phyloP scores from a whole-genome alignment of 768 basidiomycete species.

The Symmetrospora coprosmae region DNA sequence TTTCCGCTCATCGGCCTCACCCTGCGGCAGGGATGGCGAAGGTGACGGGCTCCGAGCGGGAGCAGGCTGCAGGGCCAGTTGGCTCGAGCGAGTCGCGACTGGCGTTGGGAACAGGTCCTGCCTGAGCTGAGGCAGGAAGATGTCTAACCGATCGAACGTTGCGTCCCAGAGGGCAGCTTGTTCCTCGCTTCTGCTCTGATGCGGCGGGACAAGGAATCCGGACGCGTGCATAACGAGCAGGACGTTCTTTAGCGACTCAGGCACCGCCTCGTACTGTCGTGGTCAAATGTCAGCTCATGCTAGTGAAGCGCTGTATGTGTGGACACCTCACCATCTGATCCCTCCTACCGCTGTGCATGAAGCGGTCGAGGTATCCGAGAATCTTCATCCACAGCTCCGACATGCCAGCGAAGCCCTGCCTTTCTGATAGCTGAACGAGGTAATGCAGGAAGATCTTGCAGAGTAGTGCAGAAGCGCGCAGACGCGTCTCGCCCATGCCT shows the following conservation, averaged over 20 bases:
- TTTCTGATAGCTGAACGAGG: constrained; percentile 30
- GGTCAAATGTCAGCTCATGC: no score
- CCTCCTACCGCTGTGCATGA: constrained; percentile 70
- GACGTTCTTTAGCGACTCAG: constrained; percentile 92
- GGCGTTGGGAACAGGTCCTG: constrained; percentile 46
- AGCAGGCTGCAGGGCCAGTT: constrained; percentile 15
- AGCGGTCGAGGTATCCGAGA: constrained; percentile 68
- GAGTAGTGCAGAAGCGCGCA: constrained; percentile 72
- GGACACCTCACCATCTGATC: constrained; percentile 82
- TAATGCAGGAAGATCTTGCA: constrained; percentile 95
- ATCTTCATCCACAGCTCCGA: constrained; percentile 76
- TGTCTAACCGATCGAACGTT: constrained; percentile 72
- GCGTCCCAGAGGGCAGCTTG: constrained; percentile 56
- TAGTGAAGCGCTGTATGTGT: no score
- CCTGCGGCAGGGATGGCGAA: constrained; percentile 2
- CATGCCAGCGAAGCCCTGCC: constrained; percentile 43
- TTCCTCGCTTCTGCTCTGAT: constrained; percentile 44
- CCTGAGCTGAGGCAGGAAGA: constrained; percentile 82
- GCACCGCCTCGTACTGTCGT: constrained; percentile 74
- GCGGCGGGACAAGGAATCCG: constrained; percentile 59
- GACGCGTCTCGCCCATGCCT: constrained; percentile 78
- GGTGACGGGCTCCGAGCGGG: constrained; percentile 2
- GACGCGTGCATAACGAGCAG: constrained; percentile 89
- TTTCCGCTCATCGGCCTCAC: no score
- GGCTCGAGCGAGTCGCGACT: constrained; percentile 4